Base-by-base conservation (phyloP, 257 asterid genomes). In the Scutellaria barbata region DNA sequence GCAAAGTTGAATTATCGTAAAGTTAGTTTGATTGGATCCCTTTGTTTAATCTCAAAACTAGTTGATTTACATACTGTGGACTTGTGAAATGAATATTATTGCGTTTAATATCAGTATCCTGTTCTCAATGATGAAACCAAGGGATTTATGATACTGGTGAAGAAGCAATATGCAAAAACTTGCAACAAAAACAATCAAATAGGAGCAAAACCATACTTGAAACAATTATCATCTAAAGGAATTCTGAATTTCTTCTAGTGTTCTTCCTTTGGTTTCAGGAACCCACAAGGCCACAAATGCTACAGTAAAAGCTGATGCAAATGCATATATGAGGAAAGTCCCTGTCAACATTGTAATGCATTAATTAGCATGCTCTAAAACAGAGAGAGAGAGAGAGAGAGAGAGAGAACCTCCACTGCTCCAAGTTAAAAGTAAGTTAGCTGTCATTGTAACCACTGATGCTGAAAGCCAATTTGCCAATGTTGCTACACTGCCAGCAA, bases 401-500 rank as follows among this genome's bases (percentile, higher is more conserved):
- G 68, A 60, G 80, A 56, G 74, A 17, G 74, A 59, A 92, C 96
- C 97, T 87, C 90, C 98, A 22, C 74, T 83, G 81, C 93, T 92
- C 98, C 98, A 92, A 63, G 88, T 81, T 74, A 92, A 79, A 37
- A 90, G 96, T 77, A 92, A 80, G 79, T 87, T 87, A 35, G 98
- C 96, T 5, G 95, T 74, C 95, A 92, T 84, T 16, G 96, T 90
- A 45, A 90, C 82, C 35, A 84, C 54, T 56, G 93, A 88, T 10
- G 97, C 96, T 0, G 92, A 41, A n/a, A 88, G 76, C 98, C 98
- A 92, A 74, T 90, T 92, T 50, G 87, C 84, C 73, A 92, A 73
- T 25, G 97, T 92, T 53, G 97, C 98, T 53, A 88, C 95, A 76
- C 97, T 92, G 66, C 98, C 98, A 17, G 88, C 98, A 74, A 92